Conservation (phyloP, 176 grass and related monocot genomes). For the Poa annua region DNA sequence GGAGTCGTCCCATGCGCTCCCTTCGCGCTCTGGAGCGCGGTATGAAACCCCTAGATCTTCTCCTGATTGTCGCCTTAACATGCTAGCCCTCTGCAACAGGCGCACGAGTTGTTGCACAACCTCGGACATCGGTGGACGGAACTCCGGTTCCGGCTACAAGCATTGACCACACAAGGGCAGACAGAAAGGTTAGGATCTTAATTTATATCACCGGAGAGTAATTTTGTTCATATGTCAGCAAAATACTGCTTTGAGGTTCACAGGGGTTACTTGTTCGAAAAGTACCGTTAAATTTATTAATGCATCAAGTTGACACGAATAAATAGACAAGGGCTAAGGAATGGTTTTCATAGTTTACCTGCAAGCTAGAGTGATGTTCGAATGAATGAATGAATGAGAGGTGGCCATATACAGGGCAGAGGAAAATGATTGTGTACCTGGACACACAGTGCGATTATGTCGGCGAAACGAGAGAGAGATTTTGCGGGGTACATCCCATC, state of each 20-base stretch:
- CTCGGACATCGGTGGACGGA: conserved; percentile 93
- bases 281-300: too few species aligned
- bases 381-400: background rate
- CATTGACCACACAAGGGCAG: background rate
- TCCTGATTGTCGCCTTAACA: conserved; percentile 59
- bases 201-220: background rate
- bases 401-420: background rate
- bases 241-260: background rate
- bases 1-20: background rate
- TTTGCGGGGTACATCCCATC: conserved; percentile 95
- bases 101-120: conserved; percentile 92
- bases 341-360: background rate
- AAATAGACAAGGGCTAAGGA: background rate
- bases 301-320: too few species aligned
- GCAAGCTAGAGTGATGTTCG: background rate
- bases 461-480: conserved; percentile 89
- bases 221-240: background rate
- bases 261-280: background rate
- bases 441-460: conserved; percentile 90
- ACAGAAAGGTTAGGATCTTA: background rate
- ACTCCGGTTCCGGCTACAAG: conserved; percentile 87
- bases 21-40: conserved; percentile 61
- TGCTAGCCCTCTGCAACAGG: conserved; percentile 81
- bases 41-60: conserved; percentile 81
- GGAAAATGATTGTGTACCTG: conserved; percentile 57